Conservation (phyloP, 1,284 basidiomycete genomes). For the Pyrrhoderma lamaoense region DNA sequence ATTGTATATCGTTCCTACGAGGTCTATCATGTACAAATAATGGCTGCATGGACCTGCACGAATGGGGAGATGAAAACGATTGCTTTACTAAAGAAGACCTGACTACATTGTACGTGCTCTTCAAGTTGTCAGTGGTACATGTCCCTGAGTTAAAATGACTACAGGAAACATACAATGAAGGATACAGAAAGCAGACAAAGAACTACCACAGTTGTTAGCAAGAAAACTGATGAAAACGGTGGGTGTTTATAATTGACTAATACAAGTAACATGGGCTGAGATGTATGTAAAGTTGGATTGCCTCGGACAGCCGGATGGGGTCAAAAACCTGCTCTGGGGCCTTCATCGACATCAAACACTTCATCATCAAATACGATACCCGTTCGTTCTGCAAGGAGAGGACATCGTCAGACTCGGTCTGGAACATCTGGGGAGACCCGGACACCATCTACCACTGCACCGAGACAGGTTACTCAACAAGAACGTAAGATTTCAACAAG, state of each 20-base stretch:
- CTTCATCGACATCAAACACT: constrained; percentile 19
- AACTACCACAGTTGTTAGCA: constrained; percentile 25
- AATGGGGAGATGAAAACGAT: constrained; percentile 98
- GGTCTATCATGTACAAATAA: constrained; percentile 82
- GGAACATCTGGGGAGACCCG: constrained; percentile 7
- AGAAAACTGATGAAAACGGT: constrained; percentile 58
- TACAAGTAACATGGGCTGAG: constrained; percentile 25
- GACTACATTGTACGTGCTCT: constrained; percentile 65
- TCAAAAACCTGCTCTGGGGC: constrained; percentile 36
- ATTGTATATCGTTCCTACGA: constrained; percentile 94
- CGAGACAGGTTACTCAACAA: constrained; percentile 24
- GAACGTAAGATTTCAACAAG: constrained; percentile 39
- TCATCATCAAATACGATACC: constrained; percentile 18
- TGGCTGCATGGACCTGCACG: constrained; percentile 91
- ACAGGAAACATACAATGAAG: constrained; percentile 82
- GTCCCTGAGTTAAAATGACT: constrained; percentile 19
- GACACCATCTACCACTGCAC: neutral
- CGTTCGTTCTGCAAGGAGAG: constrained; percentile 22
- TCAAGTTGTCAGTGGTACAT: too few relatives aligned
- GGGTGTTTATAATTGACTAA: constrained; percentile 23
- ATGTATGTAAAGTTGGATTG: constrained; percentile 38
- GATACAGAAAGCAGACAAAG: constrained; percentile 64
- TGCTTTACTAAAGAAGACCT: constrained; percentile 92
- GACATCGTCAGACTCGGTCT: constrained; percentile 11
- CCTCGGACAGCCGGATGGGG: constrained; percentile 85